Evolutionary conservation across 352 stramenopile genomes (phyloP).

Genomic region (Pilasporangium apinafurcum): DNA sequence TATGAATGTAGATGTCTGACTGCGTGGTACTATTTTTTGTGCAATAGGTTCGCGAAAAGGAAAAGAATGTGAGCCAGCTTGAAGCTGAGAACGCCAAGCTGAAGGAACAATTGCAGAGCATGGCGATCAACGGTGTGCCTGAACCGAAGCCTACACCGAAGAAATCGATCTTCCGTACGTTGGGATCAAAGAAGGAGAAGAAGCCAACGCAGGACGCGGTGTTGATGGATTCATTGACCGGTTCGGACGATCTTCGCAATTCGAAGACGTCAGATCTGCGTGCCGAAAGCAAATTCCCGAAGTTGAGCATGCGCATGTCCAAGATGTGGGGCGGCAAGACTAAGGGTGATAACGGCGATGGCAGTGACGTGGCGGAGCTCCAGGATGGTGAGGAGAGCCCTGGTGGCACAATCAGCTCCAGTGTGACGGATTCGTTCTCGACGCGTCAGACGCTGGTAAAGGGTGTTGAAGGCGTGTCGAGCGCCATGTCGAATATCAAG

Average conservation of each 20-base stretch:
- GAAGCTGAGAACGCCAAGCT: conserved; percentile 75
- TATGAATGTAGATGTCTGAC: no score
- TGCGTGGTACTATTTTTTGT: no score
- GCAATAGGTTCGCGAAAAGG: conserved; percentile 70
- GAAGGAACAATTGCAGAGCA: conserved; percentile 41
- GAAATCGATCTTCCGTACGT: conserved; percentile 75
- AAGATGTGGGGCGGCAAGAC: conserved; percentile 68
- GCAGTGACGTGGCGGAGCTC: conserved; percentile 32
- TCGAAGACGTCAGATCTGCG: conserved; percentile 46
- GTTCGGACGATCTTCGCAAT: conserved; percentile 53
- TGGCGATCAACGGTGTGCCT: conserved; percentile 31
- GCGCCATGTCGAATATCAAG: conserved; percentile 77
- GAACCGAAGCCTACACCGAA: conserved; percentile 59
- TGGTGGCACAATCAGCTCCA: conserved; percentile 35
- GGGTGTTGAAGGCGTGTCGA: conserved; percentile 62
- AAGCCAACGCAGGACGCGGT: conserved; percentile 40
- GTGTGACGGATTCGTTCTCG: conserved; percentile 25
- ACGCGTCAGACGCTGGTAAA: conserved; percentile 77
- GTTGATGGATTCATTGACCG: conserved; percentile 73
- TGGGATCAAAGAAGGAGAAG: conserved; percentile 81
- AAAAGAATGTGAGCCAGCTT: conserved; percentile 65
- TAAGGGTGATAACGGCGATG: conserved; percentile 43
- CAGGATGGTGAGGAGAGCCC: conserved; percentile 27
- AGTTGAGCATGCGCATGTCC: conserved; percentile 50
- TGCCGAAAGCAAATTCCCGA: conserved; percentile 53